Base-by-base conservation (phyloP, 2,329 filamentous ascomycete genomes). In the Calonectria montana region DNA sequence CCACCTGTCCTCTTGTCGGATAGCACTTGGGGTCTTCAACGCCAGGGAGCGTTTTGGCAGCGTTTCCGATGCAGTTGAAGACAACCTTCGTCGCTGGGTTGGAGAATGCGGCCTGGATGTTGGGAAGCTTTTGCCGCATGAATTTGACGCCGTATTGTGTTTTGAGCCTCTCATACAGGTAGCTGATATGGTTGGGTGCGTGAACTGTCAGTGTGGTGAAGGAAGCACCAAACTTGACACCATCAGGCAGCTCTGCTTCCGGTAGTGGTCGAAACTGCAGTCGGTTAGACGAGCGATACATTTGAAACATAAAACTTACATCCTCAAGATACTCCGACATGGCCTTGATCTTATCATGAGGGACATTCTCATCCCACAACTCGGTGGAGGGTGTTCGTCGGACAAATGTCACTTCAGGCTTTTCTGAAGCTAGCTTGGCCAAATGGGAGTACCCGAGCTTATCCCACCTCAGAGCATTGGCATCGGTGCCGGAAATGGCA, bases 391-490 rank as follows among this genome's bases (percentile, higher is more conserved):
- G 76, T 1, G 84, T 85, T n/a, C 80, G 78, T 12, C 77, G 75
- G 6, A 86, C 81, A 67, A 79, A 86, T 0, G 81, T 78, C 35
- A 81, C 81, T 10, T 80, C 77, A 0, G 80, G 74, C 1, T 72
- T 53, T 12, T 81, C 75, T 4, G 78, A 76, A 2, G 83, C 83
- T 5, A 86, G 73, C 53, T 78, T 77, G 1, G 73, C 77, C n/a
- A 87, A 77, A 59, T 85, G 78, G 16, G 78, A 75, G 50, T 86
- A 87, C 0, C 85, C 84, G 2, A 80, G 65, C 1, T 78, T 80
- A 65, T 87, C 85, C 84, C 85, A 86, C 31, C 81, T 81, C 48
- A 86, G 71, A 0, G 84, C 84, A 59, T 86, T 86, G 21, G 77
- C 71, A 62, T 86, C 84, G 16, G 74, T 81, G 25, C 84, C 84